Base-by-base conservation (phyloP, 192 early-diverging fungal species). In the Dispira simplex region DNA sequence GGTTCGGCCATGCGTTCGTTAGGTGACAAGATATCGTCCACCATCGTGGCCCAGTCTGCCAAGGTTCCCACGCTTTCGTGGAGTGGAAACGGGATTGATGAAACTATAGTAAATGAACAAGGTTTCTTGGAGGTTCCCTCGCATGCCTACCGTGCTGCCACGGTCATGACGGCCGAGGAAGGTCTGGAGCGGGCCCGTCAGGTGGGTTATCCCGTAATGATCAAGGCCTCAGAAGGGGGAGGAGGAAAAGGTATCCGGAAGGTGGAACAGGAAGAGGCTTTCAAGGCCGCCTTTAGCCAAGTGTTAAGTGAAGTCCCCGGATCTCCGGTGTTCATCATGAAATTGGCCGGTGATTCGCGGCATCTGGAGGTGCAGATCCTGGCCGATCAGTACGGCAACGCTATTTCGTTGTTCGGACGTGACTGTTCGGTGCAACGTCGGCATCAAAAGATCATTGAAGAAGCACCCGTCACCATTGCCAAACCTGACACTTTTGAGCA, bases 391-490 rank as follows among this genome's bases (percentile, higher is more conserved):
- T 91, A 98, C 68, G 96, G 96, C 54, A 96, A 98, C 62, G 96
- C 93, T 8, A 97, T 98, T 73, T 93, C 93, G 20, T 81, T 98
- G 67, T 98, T 98, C 80, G 96, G 96, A 26, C 85, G 96, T 55
- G 96, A 98, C 77, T 98, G 94, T 70, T 96, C 93, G 8, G 93
- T 97, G 12, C 96, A 98, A 81, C 82, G 96, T 65, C 84, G 96
- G 44, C 96, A 98, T 68, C 96, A 98, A 79, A 98, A 98, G 81
- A 98, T 98, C 71, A 88, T 98, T 47, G 94, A 98, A 73, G 96
- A 97, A 75, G 96, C 96, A 3, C 94, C 93, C 8, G 91, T 98
- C 45, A 91, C 79, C 48, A 88, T 90, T 63, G 84, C 91, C 75
- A 71, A 83, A 74, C 71, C 79, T 1, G 83, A 88, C 46, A 84